phyloP scores from a whole-genome alignment of 495 filamentous ascomycete genomes.

The Xylaria bambusicola region DNA sequence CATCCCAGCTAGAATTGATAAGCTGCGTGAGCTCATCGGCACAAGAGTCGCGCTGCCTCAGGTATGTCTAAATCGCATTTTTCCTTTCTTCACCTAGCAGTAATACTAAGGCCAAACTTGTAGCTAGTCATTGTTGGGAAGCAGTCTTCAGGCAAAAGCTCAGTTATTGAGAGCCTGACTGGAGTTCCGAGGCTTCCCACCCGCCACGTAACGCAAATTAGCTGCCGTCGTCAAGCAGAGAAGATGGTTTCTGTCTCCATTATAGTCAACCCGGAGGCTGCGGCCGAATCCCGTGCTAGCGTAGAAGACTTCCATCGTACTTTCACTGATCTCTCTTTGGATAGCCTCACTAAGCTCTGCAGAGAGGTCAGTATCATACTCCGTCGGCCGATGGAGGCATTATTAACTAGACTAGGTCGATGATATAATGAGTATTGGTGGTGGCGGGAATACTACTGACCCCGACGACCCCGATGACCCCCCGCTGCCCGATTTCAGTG shows the following conservation, averaged over 20 bases:
- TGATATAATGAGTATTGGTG: constrained; percentile 46
- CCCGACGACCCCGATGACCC: constrained; percentile 26
- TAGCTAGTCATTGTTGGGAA: constrained; percentile 52
- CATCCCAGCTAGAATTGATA: constrained; percentile 40
- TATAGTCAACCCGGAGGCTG: constrained; percentile 39
- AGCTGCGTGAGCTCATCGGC: constrained; percentile 44
- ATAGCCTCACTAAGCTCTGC: constrained; percentile 32
- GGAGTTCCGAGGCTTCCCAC: constrained; percentile 59
- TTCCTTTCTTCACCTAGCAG: neutral
- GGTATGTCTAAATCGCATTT: constrained; percentile 15
- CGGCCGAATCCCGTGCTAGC: constrained; percentile 18
- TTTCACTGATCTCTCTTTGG: constrained; percentile 24
- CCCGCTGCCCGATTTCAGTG: constrained; percentile 48
- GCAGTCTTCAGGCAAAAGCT: constrained; percentile 58
- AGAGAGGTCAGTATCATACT: constrained; percentile 25
- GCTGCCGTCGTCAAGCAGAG: constrained; percentile 44
- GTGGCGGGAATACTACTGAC: constrained; percentile 9
- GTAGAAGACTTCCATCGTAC: constrained; percentile 24
- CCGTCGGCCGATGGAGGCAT: neutral
- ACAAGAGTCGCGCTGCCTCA: constrained; percentile 41
- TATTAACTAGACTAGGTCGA: constrained; percentile 38
- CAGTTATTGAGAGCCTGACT: constrained; percentile 53
- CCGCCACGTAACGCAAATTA: constrained; percentile 61
- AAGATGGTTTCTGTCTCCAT: constrained; percentile 45
- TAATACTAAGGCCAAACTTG: neutral